Evolutionary conservation across 2,329 filamentous ascomycete genomes (phyloP).

Genomic region (Sclerotinia sclerotiorum): DNA sequence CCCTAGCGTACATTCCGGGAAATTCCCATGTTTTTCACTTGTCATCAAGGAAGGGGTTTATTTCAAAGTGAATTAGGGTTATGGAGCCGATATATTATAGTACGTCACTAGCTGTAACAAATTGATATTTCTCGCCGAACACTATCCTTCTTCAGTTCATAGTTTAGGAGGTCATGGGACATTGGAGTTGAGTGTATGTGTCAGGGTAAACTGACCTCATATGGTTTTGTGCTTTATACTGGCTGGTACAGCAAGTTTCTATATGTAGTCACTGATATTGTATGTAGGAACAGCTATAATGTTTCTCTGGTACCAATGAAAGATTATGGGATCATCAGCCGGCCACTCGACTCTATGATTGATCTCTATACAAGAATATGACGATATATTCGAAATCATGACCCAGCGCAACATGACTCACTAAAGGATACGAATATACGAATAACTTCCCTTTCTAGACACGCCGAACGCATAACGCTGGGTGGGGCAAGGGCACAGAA

Average conservation of each 20-base stretch:
- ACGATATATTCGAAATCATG: neutral
- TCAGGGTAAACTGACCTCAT: neutral
- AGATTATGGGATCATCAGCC: neutral
- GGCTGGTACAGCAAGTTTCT: neutral
- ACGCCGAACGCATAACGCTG: neutral
- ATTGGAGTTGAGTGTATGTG: neutral
- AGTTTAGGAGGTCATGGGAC: too few relatives aligned
- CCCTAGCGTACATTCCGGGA: neutral
- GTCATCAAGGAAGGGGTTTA: neutral
- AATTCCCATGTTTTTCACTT: neutral
- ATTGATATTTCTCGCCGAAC: neutral
- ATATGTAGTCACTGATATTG: too few relatives aligned
- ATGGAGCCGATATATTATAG: neutral
- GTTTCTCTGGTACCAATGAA: neutral
- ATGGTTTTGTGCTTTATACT: neutral
- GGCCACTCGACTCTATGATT: neutral
- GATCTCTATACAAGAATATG: neutral
- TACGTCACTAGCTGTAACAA: too few relatives aligned
- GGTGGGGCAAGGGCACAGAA: neutral
- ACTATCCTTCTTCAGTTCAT: neutral
- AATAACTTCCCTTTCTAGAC: neutral
- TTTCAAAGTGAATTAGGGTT: neutral
- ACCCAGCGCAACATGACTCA: neutral
- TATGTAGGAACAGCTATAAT: too few relatives aligned
- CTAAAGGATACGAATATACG: too few relatives aligned